These are phyloP conservation scores for Fusarium liriodendri DNA, from an alignment of 2,329 filamentous ascomycete species.

Conservation along the genomic window DNA sequence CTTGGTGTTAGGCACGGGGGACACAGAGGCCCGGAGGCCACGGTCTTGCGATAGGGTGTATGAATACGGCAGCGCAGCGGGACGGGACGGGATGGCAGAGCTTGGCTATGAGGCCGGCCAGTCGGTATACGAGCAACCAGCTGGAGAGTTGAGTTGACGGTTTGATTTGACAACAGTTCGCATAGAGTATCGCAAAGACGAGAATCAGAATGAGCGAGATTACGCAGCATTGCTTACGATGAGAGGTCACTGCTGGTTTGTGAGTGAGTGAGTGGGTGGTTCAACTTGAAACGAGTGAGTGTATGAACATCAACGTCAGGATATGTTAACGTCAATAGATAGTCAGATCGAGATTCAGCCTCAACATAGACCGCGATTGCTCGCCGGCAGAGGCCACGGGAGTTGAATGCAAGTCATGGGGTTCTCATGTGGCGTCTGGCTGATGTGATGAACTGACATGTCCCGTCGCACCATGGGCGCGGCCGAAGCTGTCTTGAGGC, in stretches of 20 bases:
- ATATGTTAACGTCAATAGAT: not conserved
- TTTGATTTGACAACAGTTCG: conserved; percentile 8
- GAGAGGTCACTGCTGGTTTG: not conserved
- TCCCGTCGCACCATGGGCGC: conserved; percentile 3
- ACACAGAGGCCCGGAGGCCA: conserved; percentile 1
- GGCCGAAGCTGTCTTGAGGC: conserved; percentile 22
- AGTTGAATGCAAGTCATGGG: conserved; percentile 4
- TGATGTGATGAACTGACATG: conserved; percentile 12
- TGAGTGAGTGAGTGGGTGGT: not conserved
- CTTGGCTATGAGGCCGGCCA: not conserved
- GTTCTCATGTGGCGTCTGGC: not conserved
- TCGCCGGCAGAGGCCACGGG: not conserved
- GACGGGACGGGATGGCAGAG: not conserved
- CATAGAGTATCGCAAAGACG: conserved; percentile 1
- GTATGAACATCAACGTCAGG: not conserved
- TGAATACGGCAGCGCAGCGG: not conserved
- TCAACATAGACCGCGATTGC: not conserved
- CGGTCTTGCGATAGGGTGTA: not conserved
- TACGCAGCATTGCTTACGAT: not conserved
- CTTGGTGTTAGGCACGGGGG: conserved; percentile 1
- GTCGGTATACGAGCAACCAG: not conserved
- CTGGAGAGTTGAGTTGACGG: not conserved
- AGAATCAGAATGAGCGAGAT: conserved; percentile 16
- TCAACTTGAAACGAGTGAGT: not conserved
- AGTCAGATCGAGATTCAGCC: not conserved